phyloP scores from a whole-genome alignment of 805 yeast genomes.

The Yamadazyma sp. region DNA sequence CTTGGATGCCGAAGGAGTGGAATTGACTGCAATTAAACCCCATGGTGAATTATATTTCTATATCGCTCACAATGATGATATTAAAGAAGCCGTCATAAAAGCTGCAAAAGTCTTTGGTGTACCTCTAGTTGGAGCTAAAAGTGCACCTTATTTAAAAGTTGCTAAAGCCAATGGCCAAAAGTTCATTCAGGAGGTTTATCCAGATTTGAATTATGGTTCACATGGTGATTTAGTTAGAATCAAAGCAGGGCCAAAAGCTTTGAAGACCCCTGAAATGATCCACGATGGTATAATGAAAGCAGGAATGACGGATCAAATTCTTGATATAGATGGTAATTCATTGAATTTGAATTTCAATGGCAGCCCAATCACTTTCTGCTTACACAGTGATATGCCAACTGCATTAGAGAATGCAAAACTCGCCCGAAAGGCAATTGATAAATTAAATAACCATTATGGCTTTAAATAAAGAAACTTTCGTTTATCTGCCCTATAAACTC shows the following conservation, averaged over 20 bases:
- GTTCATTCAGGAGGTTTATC: slow-evolving; percentile 34
- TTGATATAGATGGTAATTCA: slow-evolving; percentile 18
- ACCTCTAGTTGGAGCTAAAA: slow-evolving; percentile 37
- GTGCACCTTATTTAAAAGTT: slow-evolving; percentile 22
- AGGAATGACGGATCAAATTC: slow-evolving; percentile 21
- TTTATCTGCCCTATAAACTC: too few species aligned
- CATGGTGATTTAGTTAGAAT: slow-evolving; percentile 26
- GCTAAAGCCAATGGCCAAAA: slow-evolving; percentile 29
- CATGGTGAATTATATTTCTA: slow-evolving; percentile 40
- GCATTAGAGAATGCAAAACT: slow-evolving; percentile 28
- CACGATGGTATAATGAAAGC: slow-evolving; percentile 22
- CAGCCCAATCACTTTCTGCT: slow-evolving; percentile 28
- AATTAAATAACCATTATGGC: slow-evolving; percentile 7
- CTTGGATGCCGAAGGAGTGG: slow-evolving; percentile 31
- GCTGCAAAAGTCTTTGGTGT: slow-evolving; percentile 33
- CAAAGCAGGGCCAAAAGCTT: slow-evolving; percentile 22
- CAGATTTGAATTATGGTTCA: slow-evolving; percentile 29
- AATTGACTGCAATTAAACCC: slow-evolving; percentile 31
- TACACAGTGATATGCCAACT: slow-evolving; percentile 38
- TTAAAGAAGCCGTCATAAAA: slow-evolving; percentile 32
- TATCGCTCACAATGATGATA: slow-evolving; percentile 30
- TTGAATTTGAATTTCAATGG: slow-evolving; percentile 24
- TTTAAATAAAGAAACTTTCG: slow-evolving; percentile 2
- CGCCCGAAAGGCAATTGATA: slow-evolving; percentile 25
- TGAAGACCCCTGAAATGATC: slow-evolving; percentile 29